Evolutionary conservation across 2,329 filamentous ascomycete genomes (phyloP).

Genomic region (Pseudocercospora musae): DNA sequence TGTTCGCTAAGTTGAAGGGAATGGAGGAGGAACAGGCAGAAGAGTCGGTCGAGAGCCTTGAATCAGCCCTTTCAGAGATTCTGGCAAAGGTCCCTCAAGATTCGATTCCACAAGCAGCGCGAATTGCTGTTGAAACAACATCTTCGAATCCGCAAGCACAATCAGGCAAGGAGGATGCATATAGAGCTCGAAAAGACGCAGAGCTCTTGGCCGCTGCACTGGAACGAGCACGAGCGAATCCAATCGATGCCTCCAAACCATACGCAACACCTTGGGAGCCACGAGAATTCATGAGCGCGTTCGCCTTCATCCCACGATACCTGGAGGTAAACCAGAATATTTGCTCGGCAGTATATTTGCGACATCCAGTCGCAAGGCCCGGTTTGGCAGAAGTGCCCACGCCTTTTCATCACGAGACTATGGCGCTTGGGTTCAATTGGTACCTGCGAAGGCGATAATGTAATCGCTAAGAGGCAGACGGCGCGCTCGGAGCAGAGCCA

Average conservation of each 20-base stretch:
- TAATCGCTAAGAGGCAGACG: background rate
- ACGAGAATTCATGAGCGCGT: slow-evolving; percentile 80
- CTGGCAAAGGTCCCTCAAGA: slow-evolving; percentile 47
- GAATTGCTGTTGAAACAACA: slow-evolving; percentile 24
- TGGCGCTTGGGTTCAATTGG: slow-evolving; percentile 87
- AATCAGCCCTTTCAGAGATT: slow-evolving; percentile 35
- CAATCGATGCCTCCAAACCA: slow-evolving; percentile 71
- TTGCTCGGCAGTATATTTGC: slow-evolving; percentile 89
- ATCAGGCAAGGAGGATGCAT: slow-evolving; percentile 44
- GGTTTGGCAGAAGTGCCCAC: slow-evolving; percentile 73
- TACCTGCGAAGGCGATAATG: slow-evolving; percentile 78
- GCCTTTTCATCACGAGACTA: slow-evolving; percentile 68
- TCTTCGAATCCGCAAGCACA: slow-evolving; percentile 29
- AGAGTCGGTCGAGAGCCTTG: slow-evolving; percentile 34
- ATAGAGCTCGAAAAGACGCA: slow-evolving; percentile 56
- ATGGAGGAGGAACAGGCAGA: slow-evolving; percentile 21
- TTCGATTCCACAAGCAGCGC: slow-evolving; percentile 18
- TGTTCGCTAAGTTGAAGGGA: slow-evolving; percentile 54
- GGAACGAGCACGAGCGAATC: slow-evolving; percentile 67
- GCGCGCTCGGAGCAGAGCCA: slow-evolving; percentile 4
- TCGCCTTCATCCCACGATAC: slow-evolving; percentile 92
- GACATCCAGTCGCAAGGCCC: slow-evolving; percentile 85
- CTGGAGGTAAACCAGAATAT: slow-evolving; percentile 97
- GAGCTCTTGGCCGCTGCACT: slow-evolving; percentile 57
- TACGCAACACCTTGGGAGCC: slow-evolving; percentile 91